phyloP scores from a whole-genome alignment of 2,329 filamentous ascomycete genomes.

The Parafenestella ontariensis region DNA sequence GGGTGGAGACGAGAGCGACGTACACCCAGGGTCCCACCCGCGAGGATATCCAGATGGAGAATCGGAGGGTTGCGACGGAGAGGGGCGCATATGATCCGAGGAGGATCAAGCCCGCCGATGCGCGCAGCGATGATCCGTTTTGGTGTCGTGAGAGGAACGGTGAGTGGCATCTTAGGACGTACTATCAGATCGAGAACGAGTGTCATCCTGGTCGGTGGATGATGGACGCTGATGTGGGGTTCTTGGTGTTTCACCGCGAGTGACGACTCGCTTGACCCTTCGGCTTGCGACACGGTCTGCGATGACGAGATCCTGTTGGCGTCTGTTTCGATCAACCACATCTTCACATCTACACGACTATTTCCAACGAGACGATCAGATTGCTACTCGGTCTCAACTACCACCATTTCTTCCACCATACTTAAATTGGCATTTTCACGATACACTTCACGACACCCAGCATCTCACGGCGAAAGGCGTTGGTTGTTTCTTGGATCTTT shows the following conservation, averaged over 20 bases:
- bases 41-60: conserved; percentile 40
- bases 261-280: conserved; percentile 3
- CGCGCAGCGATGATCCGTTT: conserved; percentile 43
- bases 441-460: not conserved
- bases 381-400: not conserved
- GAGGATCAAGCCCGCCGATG: conserved; percentile 43
- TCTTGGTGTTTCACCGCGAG: conserved; percentile 42
- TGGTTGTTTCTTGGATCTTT: not conserved
- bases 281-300: not conserved
- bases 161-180: conserved; percentile 44
- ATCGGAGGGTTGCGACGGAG: conserved; percentile 38
- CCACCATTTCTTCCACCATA: not conserved
- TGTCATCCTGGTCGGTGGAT: conserved; percentile 47
- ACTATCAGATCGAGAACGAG: conserved; percentile 49
- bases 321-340: not conserved
- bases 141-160: conserved; percentile 49
- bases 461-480: not conserved
- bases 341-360: not conserved
- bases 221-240: conserved; percentile 44
- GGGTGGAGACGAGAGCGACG: conserved; percentile 20
- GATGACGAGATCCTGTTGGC: not conserved
- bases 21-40: conserved; percentile 22
- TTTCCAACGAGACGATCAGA: not conserved
- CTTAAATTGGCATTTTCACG: not conserved
- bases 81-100: conserved; percentile 41